A percentile compares a stretch with the other conserved stretches of the same genome.
phyloP scores from a whole-genome alignment of 139 green algal genomes.

The Volvox reticuliferus region DNA sequence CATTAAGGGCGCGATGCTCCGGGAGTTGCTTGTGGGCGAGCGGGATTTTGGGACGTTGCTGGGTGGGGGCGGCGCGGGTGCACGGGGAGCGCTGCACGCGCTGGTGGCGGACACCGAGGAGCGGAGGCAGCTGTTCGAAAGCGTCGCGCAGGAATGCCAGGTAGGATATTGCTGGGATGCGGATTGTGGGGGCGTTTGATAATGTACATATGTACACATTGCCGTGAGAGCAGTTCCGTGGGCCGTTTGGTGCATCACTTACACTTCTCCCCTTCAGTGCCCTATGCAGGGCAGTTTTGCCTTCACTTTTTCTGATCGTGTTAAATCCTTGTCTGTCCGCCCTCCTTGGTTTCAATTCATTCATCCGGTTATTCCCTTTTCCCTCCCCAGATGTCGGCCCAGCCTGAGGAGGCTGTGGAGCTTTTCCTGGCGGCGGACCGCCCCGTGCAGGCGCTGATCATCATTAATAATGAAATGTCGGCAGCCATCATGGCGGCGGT shows the following conservation, averaged over 20 bases:
- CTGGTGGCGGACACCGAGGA: slow-evolving; percentile 68
- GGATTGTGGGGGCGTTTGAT: neutral
- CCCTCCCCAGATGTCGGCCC: slow-evolving; percentile 64
- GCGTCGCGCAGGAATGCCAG: slow-evolving; percentile 84
- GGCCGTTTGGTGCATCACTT: neutral
- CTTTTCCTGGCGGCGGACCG: slow-evolving; percentile 86
- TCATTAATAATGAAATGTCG: slow-evolving; percentile 78
- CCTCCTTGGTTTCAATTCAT: neutral
- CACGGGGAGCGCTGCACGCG: slow-evolving; percentile 57
- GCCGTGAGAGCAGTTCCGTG: neutral
- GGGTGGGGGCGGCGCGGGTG: slow-evolving; percentile 54
- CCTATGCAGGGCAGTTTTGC: too few relatives aligned
- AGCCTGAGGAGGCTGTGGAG: slow-evolving; percentile 83
- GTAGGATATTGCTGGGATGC: slow-evolving; percentile 22
- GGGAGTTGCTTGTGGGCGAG: slow-evolving; percentile 56
- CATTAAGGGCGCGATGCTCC: slow-evolving; percentile 67
- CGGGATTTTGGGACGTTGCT: slow-evolving; percentile 66
- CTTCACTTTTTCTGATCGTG: too few relatives aligned
- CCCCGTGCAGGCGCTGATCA: slow-evolving; percentile 71
- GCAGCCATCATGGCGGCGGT: slow-evolving; percentile 51
- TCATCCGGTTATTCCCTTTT: neutral
- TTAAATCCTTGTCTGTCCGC: neutral
- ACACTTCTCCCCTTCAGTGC: neutral
- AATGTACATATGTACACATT: neutral
- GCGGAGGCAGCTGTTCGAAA: slow-evolving; percentile 73